These are phyloP conservation scores for Sporothrix brasiliensis DNA, from an alignment of 2,329 filamentous ascomycete species.

Conservation along the genomic window DNA sequence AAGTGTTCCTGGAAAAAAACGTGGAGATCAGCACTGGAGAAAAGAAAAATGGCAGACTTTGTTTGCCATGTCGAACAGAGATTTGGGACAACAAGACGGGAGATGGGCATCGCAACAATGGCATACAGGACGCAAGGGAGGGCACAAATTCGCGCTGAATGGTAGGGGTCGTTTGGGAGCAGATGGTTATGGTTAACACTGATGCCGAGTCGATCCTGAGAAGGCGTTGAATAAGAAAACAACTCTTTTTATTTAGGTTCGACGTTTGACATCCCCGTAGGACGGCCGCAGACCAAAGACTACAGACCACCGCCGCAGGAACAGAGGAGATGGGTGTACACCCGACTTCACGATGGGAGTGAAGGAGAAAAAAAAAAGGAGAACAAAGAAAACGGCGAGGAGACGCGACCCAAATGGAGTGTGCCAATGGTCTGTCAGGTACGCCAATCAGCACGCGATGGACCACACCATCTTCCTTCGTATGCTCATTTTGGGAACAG, in stretches of 20 bases:
- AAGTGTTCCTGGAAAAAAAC: neutral
- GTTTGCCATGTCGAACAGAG: too few species aligned
- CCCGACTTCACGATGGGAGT: neutral
- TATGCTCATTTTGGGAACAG: neutral
- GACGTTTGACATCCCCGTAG: neutral
- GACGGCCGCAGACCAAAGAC: neutral
- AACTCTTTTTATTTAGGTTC: too few species aligned
- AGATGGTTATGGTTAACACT: neutral
- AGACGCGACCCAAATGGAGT: neutral
- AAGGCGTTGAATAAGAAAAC: neutral
- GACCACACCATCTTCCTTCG: slow-evolving; percentile 20
- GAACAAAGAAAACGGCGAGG: neutral
- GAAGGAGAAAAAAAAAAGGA: neutral
- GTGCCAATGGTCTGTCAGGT: neutral
- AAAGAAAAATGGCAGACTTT: neutral
- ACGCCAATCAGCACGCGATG: slow-evolving; percentile 23
- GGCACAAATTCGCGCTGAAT: neutral
- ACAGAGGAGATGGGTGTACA: neutral
- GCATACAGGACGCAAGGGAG: neutral
- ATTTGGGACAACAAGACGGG: neutral
- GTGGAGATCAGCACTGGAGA: slow-evolving; percentile 16
- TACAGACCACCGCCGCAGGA: too few species aligned
- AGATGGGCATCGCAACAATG: neutral
- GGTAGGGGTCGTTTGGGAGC: too few species aligned
- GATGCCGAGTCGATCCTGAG: neutral